Evolutionary conservation across 176 grass and related monocot species (phyloP).

Genomic region (Ananas comosus): DNA sequence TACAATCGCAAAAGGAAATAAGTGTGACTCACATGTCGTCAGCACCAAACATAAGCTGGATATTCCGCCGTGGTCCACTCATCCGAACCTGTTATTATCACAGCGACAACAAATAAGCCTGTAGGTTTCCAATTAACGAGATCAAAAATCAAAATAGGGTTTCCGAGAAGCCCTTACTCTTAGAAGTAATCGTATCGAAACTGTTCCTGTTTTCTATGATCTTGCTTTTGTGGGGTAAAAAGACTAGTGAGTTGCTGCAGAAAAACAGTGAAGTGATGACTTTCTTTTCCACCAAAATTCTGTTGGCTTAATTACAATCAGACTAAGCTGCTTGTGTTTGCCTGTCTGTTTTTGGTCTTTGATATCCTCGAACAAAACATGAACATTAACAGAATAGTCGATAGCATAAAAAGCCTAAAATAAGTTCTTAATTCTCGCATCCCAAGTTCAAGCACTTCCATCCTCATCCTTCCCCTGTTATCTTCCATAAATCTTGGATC

Average conservation of each 20-base stretch:
- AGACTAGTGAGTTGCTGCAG: neutral
- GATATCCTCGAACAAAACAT: conserved; percentile 96
- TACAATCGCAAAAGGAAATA: too few relatives aligned
- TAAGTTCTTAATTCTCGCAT: conserved; percentile 91
- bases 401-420: conserved; percentile 84
- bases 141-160: too few relatives aligned
- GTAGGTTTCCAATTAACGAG: too few relatives aligned
- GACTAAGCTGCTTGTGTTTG: neutral
- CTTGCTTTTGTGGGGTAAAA: neutral
- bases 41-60: too few relatives aligned
- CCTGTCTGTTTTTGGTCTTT: conserved; percentile 53
- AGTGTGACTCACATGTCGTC: too few relatives aligned
- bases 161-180: too few relatives aligned
- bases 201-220: neutral
- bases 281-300: neutral
- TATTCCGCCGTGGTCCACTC: too few relatives aligned
- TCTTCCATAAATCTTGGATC: conserved; percentile 24
- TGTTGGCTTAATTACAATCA: neutral
- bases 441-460: conserved; percentile 79
- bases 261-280: neutral
- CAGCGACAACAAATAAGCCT: too few relatives aligned
- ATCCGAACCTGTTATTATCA: too few relatives aligned
- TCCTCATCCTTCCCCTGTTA: conserved; percentile 24
- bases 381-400: conserved; percentile 78
- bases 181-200: too few relatives aligned